Base-by-base conservation (phyloP, 139 green algal genomes). In the Coelastrella sp. region DNA sequence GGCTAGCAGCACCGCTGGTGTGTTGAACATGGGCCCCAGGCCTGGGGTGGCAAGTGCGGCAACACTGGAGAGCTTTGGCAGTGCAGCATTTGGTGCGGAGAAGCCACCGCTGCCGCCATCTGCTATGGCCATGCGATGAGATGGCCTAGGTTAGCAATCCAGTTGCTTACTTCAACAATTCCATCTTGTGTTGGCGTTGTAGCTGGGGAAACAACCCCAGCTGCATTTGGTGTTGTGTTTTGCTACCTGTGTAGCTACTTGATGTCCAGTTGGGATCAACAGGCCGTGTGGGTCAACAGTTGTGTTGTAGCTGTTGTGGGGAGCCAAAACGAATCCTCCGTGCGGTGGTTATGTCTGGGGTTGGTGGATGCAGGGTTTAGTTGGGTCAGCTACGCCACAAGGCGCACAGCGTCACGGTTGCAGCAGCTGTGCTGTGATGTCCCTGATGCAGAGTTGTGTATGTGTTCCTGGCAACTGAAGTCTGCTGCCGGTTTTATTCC, bases 41-140 rank as follows among this genome's bases (percentile, higher is more conserved):
- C 47, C 19, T 8, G 77, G 47, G 22, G 32, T n/a, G 65, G 57
- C 79, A 84, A 17, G 57, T 56, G 79, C 79, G 71, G 56, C 16
- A 84, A 60, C 79, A 73, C 11, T 84, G 78, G 57, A 68, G 5
- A 47, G 57, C 78, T 68, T 84, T 71, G 14, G 74, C n/a, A 60
- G 74, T 23, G 68, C 17, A 23, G 2, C 7, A 6, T 23, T n/a
- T 32, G 14, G 68, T 22, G 17, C 68, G n/a, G 68, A 76, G 68
- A 76, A 76, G 17, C 68, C 68, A 22, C 68, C 68, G 14, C 17
- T 76, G 68, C 68, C 68, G 32, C 32, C 32, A 47, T 47, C 32
- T 47, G 32, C 32, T 47, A 47, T 47, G 32, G 32, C 32, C 32
- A 47, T 47, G 32, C 32, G 32, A 47, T 47, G 32, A 47, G 32